Conservation (phyloP, 1,284 basidiomycete species). For the Tilletia setariae region DNA sequence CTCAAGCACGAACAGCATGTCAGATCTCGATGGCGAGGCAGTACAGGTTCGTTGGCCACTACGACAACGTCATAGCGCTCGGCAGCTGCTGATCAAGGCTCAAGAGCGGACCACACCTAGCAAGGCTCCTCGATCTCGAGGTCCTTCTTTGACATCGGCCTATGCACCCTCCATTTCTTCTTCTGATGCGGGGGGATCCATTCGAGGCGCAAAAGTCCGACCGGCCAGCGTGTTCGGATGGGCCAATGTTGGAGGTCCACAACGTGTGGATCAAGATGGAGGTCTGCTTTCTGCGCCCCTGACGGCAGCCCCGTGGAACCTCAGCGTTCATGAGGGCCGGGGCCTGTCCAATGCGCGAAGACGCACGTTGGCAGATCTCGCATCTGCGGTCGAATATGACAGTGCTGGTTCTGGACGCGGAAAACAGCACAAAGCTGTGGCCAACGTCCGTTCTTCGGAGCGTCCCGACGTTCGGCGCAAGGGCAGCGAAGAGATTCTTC, state of each 20-base stretch:
- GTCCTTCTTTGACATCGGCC: constrained; percentile 32
- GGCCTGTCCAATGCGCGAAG: not conserved
- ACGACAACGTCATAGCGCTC: constrained; percentile 23
- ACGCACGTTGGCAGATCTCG: constrained; percentile 17
- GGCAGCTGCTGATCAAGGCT: constrained; percentile 32
- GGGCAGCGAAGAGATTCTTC: constrained; percentile 46
- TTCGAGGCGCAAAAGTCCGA: constrained; percentile 22
- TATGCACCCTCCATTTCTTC: constrained; percentile 25
- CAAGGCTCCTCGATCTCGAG: constrained; percentile 36
- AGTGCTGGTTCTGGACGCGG: constrained; percentile 21
- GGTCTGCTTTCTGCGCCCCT: constrained; percentile 18
- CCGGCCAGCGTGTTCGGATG: constrained; percentile 28
- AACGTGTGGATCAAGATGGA: constrained; percentile 25
- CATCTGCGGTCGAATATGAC: constrained; percentile 3
- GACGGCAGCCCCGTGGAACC: constrained; percentile 16
- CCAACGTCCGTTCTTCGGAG: constrained; percentile 10
- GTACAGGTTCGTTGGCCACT: constrained; percentile 17
- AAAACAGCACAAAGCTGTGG: constrained; percentile 10
- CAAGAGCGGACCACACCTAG: constrained; percentile 45
- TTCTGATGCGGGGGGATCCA: not conserved
- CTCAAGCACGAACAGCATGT: not conserved
- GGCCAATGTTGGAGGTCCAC: constrained; percentile 20
- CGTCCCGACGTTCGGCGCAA: constrained; percentile 29
- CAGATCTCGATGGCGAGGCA: constrained; percentile 3
- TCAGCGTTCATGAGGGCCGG: not conserved